Percentiles rank a stretch among this genome's conserved stretches.
Evolutionary conservation across 441 rosid genomes (phyloP).

Genomic region (Metrosideros polymorpha): DNA sequence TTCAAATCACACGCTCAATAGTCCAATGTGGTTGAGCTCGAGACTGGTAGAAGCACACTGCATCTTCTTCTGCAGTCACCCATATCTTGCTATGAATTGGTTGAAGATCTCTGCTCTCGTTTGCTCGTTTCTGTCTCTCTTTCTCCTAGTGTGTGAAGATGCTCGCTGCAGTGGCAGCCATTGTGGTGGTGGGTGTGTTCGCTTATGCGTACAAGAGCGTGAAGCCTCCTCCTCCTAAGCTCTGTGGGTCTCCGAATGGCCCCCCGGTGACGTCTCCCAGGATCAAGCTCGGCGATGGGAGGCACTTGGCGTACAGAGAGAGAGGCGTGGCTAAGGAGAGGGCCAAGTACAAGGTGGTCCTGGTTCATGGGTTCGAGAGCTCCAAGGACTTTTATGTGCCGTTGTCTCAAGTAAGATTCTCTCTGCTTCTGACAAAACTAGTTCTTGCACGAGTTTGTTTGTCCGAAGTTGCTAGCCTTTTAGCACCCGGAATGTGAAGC

Average conservation of each 20-base stretch:
- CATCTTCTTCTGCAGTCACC: background rate
- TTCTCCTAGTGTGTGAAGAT: too few relatives aligned
- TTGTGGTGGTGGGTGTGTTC: background rate
- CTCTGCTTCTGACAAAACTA: background rate
- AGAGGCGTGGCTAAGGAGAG: slow-evolving; percentile 4
- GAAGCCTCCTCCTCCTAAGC: background rate
- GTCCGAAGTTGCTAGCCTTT: background rate
- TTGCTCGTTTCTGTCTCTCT: too few relatives aligned
- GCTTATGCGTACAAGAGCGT: background rate
- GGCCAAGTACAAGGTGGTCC: background rate
- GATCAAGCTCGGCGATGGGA: slow-evolving; percentile 2
- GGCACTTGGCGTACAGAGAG: slow-evolving; percentile 7
- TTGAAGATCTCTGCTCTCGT: too few relatives aligned
- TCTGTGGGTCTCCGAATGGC: background rate
- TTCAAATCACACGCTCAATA: background rate
- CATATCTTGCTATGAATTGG: background rate
- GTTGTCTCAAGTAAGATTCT: background rate
- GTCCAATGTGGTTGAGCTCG: background rate
- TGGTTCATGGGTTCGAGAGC: slow-evolving; percentile 5
- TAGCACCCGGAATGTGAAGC: background rate
- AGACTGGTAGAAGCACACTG: background rate
- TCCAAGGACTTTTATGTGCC: slow-evolving; percentile 9
- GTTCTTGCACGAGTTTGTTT: background rate
- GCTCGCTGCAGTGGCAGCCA: background rate
- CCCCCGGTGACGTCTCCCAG: slow-evolving; percentile 5